These are phyloP conservation scores for Halenospora varia DNA, from an alignment of 495 filamentous ascomycete genomes.

Conservation along the genomic window DNA sequence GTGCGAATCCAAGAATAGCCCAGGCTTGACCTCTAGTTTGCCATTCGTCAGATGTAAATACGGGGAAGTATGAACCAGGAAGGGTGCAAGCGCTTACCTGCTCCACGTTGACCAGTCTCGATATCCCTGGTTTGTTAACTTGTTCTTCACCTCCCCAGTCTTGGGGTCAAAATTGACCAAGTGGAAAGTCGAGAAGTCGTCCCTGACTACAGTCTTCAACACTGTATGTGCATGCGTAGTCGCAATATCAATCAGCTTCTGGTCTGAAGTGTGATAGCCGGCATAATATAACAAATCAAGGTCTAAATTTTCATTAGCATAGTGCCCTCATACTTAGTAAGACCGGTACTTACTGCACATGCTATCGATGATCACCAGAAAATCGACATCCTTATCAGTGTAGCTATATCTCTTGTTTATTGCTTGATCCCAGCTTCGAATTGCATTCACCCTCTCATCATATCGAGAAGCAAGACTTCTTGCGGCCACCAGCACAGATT, in stretches of 20 bases:
- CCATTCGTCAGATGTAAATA: no score
- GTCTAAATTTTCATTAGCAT: constrained; percentile 16
- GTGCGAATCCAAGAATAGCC: constrained; percentile 42
- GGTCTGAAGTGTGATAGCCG: constrained; percentile 26
- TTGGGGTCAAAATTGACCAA: constrained; percentile 36
- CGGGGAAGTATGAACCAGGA: no score
- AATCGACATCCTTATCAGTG: constrained; percentile 22
- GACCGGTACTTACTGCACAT: constrained; percentile 36
- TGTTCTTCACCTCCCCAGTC: constrained; percentile 28
- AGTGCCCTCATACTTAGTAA: no score
- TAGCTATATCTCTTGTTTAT: constrained; percentile 28
- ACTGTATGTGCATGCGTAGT: constrained; percentile 33
- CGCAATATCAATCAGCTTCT: constrained; percentile 30
- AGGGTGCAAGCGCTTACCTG: not conserved
- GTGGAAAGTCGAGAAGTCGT: constrained; percentile 36
- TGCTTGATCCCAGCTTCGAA: constrained; percentile 37
- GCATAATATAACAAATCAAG: constrained; percentile 42
- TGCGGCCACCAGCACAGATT: constrained; percentile 33
- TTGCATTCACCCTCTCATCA: constrained; percentile 28
- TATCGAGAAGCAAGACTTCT: constrained; percentile 35
- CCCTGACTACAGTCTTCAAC: constrained; percentile 27
- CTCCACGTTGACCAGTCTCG: constrained; percentile 36
- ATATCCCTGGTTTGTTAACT: constrained; percentile 40
- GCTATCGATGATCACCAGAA: constrained; percentile 44
- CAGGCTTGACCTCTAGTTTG: constrained; percentile 44